Conservation (phyloP, 805 yeast species). For the Metschnikowia santaceciliae region DNA sequence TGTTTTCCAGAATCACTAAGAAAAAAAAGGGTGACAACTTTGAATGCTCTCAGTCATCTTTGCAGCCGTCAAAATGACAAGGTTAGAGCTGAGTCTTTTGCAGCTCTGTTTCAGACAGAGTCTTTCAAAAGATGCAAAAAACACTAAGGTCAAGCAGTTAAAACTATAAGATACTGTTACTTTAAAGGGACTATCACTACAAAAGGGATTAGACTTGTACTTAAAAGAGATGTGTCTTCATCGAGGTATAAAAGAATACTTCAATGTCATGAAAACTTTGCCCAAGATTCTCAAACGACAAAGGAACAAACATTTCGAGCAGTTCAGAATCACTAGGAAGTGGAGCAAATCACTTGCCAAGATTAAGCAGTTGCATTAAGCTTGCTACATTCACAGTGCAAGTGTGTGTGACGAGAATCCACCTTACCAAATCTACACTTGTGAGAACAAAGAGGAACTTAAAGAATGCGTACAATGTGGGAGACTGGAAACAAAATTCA, state of each 20-base stretch:
- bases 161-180: not conserved
- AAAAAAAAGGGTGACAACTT: not conserved
- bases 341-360: not conserved
- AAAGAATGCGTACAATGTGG: not conserved
- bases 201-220: not conserved
- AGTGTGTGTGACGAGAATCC: not conserved
- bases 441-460: not conserved
- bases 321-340: not conserved
- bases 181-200: not conserved
- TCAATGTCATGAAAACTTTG: not conserved
- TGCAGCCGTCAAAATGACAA: not conserved
- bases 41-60: not conserved
- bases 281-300: not conserved
- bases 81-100: not conserved
- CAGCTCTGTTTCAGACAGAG: not conserved
- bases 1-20: not conserved
- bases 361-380: not conserved
- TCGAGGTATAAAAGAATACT: not conserved
- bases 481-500: not conserved
- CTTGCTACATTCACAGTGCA: not conserved
- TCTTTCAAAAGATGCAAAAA: not conserved
- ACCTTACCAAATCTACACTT: not conserved
- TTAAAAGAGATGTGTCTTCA: not conserved
- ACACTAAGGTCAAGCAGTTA: not conserved
- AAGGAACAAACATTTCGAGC: not conserved